Conservation (phyloP, 2,329 filamentous ascomycete genomes). For the Fusarium sp. region DNA sequence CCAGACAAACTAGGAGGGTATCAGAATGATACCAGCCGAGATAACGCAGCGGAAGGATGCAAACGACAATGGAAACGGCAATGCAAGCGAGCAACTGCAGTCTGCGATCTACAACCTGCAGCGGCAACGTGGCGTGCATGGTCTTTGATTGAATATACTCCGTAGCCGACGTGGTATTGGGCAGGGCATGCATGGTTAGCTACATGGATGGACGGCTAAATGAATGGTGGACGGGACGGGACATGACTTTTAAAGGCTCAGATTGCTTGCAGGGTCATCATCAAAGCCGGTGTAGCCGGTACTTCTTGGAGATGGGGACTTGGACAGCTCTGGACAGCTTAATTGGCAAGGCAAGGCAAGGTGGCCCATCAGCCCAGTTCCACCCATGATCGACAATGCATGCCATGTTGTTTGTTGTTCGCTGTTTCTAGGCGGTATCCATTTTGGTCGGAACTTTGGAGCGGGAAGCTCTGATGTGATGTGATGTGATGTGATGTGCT, state of each 20-base stretch:
- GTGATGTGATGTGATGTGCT: background rate
- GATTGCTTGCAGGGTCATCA: constrained; percentile 6
- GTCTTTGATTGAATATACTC: background rate
- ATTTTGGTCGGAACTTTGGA: background rate
- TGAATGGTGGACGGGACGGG: background rate
- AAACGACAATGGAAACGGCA: background rate
- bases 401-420: background rate
- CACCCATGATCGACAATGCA: constrained; percentile 14
- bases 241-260: background rate
- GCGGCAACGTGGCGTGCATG: background rate
- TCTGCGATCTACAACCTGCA: background rate
- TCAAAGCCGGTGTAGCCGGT: constrained; percentile 2
- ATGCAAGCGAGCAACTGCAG: background rate
- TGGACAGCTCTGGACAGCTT: background rate
- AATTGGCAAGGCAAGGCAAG: constrained; percentile 4
- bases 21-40: background rate
- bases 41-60: background rate
- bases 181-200: background rate
- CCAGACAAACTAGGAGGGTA: constrained; percentile 8
- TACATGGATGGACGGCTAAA: background rate
- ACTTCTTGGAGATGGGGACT: background rate
- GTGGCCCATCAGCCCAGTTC: background rate
- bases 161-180: constrained; percentile 7
- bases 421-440: background rate
- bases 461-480: background rate